Percentiles rank a stretch among this genome's conserved stretches.
Evolutionary conservation across 2,329 filamentous ascomycete species (phyloP).

Genomic region (Botrytis fabae): DNA sequence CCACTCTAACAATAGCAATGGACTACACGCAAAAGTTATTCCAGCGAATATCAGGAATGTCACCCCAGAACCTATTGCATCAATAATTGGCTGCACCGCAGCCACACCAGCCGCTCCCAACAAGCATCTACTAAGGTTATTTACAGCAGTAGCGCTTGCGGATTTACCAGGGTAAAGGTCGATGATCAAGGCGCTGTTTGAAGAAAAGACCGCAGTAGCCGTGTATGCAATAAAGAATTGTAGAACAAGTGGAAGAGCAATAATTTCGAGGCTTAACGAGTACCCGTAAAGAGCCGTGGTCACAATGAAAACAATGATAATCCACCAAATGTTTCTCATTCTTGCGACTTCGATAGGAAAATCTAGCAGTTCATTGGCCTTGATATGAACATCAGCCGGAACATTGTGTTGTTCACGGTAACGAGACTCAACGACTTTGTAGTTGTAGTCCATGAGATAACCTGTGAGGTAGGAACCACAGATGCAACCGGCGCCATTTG

Average conservation of each 20-base stretch:
- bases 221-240: slow-evolving; percentile 36
- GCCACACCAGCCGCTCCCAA: slow-evolving; percentile 23
- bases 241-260: slow-evolving; percentile 26
- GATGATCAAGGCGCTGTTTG: slow-evolving; percentile 27
- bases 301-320: slow-evolving; percentile 43
- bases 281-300: slow-evolving; percentile 41
- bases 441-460: slow-evolving; percentile 45
- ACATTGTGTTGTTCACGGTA: slow-evolving; percentile 34
- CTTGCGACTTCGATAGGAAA: slow-evolving; percentile 46
- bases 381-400: slow-evolving; percentile 33
- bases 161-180: slow-evolving; percentile 27
- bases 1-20: slow-evolving; percentile 22
- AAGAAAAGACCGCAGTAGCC: slow-evolving; percentile 32
- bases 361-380: slow-evolving; percentile 41
- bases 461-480: slow-evolving; percentile 45
- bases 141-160: slow-evolving; percentile 23
- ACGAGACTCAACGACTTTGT: slow-evolving; percentile 39
- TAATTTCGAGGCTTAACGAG: neutral
- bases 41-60: slow-evolving; percentile 14
- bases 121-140: slow-evolving; percentile 26
- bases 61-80: slow-evolving; percentile 15
- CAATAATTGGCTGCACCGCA: slow-evolving; percentile 16
- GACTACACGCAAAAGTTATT: slow-evolving; percentile 4
- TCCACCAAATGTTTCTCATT: slow-evolving; percentile 43
- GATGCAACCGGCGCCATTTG: slow-evolving; percentile 28